Base-by-base conservation (phyloP, 345 rosid species). In the Gossypium bickii region DNA sequence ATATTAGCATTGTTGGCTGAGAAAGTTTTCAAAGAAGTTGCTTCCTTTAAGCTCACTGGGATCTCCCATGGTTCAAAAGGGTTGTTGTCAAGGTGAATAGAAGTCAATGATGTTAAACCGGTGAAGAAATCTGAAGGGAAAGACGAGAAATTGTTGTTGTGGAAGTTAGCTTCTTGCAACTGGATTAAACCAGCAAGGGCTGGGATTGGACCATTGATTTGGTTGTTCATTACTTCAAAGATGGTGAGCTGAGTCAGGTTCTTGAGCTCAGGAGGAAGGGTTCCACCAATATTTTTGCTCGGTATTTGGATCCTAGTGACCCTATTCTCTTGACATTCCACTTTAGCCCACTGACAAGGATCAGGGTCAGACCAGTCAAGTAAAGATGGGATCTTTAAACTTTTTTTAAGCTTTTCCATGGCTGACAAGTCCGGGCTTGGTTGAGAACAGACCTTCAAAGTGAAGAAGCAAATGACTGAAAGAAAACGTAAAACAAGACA, bases 221-320 rank as follows among this genome's bases (percentile, higher is more conserved):
- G 70, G 74, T 90, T 93, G 38, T 13, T 11, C 82, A 85, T 83
- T 34, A 85, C 87, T 82, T 93, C 89, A 1, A 95, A 78, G 1
- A 60, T 27, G 11, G 12, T 59, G 16, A 87, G 73, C 22, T 76
- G 64, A 2, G 90, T 62, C 45, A 95, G 88, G 49, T 71, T 85
- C 49, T 68, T 79, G 70, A 95, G 83, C 7, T 88, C 83, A 0
- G 85, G 59, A 12, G 96, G 90, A 38, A 95, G 87, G 5, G 84
- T 84, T 4, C 93, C 91, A 0, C 1, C 16, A 17, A 93, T 67
- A 27, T 65, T 76, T 71, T 78, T 77, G 41, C 58, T 18, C 20
- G 83, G 87, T 57, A 95, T 88, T 74, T 88, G 94, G 78, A 95
- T 93, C n/a, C 80, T 70, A 18, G 80, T 77, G 1, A 93, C 88